phyloP scores from a whole-genome alignment of 2,329 filamentous ascomycete species.

The Aspergillus piperis region DNA sequence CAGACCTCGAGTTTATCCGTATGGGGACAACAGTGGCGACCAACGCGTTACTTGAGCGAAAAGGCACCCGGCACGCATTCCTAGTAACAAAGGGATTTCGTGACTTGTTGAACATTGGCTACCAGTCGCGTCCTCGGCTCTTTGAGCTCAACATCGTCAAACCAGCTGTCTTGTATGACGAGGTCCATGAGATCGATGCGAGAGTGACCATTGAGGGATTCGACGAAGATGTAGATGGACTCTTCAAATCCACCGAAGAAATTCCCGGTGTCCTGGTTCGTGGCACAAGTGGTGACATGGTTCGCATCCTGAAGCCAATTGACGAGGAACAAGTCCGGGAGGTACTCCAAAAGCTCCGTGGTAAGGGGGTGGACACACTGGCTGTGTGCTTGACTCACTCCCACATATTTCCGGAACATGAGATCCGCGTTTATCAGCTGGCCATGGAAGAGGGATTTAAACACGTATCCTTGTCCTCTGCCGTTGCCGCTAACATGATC shows the following conservation, averaged over 20 bases:
- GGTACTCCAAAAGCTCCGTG: constrained; percentile 57
- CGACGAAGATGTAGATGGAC: constrained; percentile 26
- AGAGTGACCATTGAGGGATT: constrained; percentile 52
- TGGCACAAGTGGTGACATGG: constrained; percentile 63
- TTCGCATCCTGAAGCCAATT: constrained; percentile 66
- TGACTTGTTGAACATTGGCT: constrained; percentile 83
- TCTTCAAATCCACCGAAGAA: constrained; percentile 18
- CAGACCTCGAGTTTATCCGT: constrained; percentile 56
- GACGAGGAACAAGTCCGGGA: constrained; percentile 52
- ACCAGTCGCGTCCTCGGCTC: constrained; percentile 80
- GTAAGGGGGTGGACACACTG: constrained; percentile 38
- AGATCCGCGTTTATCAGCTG: constrained; percentile 70
- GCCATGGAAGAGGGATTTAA: constrained; percentile 74
- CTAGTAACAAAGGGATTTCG: constrained; percentile 82
- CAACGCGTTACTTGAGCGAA: constrained; percentile 81
- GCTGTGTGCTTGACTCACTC: constrained; percentile 68
- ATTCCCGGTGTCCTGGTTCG: constrained; percentile 18
- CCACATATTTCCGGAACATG: constrained; percentile 82
- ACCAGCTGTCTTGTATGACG: constrained; percentile 56
- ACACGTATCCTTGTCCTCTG: constrained; percentile 72
- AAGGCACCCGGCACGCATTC: constrained; percentile 80
- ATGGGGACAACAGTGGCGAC: constrained; percentile 93
- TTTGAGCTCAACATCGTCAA: constrained; percentile 82
- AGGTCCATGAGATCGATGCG: constrained; percentile 28
- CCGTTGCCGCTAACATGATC: constrained; percentile 61